A percentile compares a stretch with the other conserved stretches of the same genome.
These are phyloP conservation scores for Aspergillus sclerotialis DNA, from an alignment of 2,329 filamentous ascomycete species.

Conservation along the genomic window DNA sequence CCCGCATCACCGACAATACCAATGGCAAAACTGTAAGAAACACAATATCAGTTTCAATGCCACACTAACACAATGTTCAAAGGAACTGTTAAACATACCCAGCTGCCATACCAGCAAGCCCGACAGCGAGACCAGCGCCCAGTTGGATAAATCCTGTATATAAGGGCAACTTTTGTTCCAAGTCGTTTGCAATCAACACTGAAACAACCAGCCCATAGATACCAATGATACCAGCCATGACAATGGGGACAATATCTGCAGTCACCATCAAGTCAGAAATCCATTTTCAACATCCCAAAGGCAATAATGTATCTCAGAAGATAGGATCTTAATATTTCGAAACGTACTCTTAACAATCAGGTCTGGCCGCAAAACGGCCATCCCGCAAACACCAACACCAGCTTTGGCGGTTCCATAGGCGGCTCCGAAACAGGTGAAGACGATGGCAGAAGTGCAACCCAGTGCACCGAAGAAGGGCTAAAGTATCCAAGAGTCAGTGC, in stretches of 20 bases:
- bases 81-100: too few species aligned
- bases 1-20: constrained; percentile 65
- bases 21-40: constrained; percentile 61
- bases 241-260: constrained; percentile 95
- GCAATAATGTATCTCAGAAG: background rate
- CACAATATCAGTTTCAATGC: too few species aligned
- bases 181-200: constrained; percentile 74
- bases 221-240: constrained; percentile 99
- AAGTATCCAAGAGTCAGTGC: constrained; percentile 19
- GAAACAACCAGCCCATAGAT: constrained; percentile 92
- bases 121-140: constrained; percentile 74
- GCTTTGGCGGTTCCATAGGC: constrained; percentile 99
- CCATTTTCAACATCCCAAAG: background rate
- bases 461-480: constrained; percentile 94
- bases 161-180: constrained; percentile 64
- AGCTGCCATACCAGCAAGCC: constrained; percentile 74
- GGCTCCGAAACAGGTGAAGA: constrained; percentile 94
- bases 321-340: constrained; percentile 9
- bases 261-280: constrained; percentile 11
- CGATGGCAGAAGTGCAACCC: constrained; percentile 90
- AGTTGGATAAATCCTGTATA: constrained; percentile 82
- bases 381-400: constrained; percentile 94
- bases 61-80: too few species aligned
- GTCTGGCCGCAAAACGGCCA: constrained; percentile 96
- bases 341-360: constrained; percentile 97